Conservation (phyloP, 805 yeast species). For the Ogataea thermomethanolica region DNA sequence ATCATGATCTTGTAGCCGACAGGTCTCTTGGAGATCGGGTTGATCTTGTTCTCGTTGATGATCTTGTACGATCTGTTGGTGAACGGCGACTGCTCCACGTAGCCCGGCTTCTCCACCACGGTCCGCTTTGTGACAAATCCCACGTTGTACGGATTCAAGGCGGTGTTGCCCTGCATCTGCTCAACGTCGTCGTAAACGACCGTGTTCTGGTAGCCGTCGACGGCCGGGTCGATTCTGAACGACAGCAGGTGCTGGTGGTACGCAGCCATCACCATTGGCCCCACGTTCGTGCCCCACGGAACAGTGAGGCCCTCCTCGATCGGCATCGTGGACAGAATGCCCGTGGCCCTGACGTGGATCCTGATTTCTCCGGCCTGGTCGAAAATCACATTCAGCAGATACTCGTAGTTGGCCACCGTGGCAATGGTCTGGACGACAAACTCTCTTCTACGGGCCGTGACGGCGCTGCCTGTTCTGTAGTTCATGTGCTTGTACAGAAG, state of each 20-base stretch:
- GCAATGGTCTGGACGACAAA: constrained; percentile 78
- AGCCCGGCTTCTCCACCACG: constrained; percentile 66
- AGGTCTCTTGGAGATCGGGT: constrained; percentile 65
- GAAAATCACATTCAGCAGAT: constrained; percentile 66
- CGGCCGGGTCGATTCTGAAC: constrained; percentile 77
- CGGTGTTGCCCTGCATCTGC: constrained; percentile 52
- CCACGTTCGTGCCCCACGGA: constrained; percentile 73
- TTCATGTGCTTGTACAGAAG: constrained; percentile 75
- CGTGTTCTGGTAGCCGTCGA: constrained; percentile 77
- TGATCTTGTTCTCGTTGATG: constrained; percentile 68
- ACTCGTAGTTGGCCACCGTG: constrained; percentile 83
- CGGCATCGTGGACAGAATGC: constrained; percentile 82
- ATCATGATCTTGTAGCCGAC: constrained; percentile 72
- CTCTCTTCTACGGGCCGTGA: constrained; percentile 75
- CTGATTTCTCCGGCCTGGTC: constrained; percentile 77
- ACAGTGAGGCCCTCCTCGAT: constrained; percentile 65
- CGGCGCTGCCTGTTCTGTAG: constrained; percentile 67
- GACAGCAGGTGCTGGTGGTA: constrained; percentile 80
- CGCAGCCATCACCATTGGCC: constrained; percentile 79
- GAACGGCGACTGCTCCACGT: constrained; percentile 70
- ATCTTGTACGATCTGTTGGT: constrained; percentile 73
- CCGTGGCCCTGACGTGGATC: constrained; percentile 80
- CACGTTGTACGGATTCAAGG: constrained; percentile 61
- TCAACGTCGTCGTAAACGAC: constrained; percentile 68
- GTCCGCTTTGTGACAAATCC: constrained; percentile 66